Conservation (phyloP, 257 asterid genomes). For the Fraxinus anomala region DNA sequence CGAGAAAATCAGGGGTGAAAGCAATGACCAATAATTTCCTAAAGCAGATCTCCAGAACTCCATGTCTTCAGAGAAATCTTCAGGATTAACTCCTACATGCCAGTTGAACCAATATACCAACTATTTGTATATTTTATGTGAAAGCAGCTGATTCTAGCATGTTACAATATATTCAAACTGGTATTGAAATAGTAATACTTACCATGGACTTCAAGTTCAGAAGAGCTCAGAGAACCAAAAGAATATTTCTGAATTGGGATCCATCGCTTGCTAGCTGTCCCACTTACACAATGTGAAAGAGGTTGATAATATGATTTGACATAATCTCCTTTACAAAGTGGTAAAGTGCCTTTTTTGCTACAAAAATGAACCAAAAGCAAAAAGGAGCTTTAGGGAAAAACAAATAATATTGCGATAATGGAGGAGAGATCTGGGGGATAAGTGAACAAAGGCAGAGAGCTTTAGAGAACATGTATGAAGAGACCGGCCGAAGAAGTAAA, state of each 20-base stretch:
- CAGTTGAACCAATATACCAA: constrained; percentile 14
- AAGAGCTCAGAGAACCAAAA: constrained; percentile 43
- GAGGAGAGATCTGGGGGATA: constrained; percentile 4
- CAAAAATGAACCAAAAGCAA: constrained; percentile 26
- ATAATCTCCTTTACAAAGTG: constrained; percentile 79
- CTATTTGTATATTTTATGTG: constrained; percentile 10
- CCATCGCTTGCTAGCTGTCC: constrained; percentile 76
- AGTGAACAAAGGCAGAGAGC: constrained; percentile 11
- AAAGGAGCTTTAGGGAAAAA: constrained; percentile 15
- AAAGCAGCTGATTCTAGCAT: constrained; percentile 14
- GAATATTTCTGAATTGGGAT: constrained; percentile 68
- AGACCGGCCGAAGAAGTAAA: constrained; percentile 12
- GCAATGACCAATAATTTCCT: constrained; percentile 90
- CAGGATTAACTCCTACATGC: constrained; percentile 66
- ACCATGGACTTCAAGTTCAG: constrained; percentile 73
- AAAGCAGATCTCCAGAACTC: constrained; percentile 76
- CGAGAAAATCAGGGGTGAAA: constrained; percentile 91
- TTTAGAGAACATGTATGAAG: not conserved
- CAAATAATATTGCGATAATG: not conserved
- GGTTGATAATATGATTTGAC: constrained; percentile 73
- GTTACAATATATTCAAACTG: not conserved
- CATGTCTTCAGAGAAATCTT: constrained; percentile 70
- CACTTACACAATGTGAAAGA: constrained; percentile 69
- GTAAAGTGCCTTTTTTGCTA: constrained; percentile 49
- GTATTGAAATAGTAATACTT: constrained; percentile 31